Base-by-base conservation (phyloP, 169 alveolate species). In the Cryptosporidium ryanae region DNA sequence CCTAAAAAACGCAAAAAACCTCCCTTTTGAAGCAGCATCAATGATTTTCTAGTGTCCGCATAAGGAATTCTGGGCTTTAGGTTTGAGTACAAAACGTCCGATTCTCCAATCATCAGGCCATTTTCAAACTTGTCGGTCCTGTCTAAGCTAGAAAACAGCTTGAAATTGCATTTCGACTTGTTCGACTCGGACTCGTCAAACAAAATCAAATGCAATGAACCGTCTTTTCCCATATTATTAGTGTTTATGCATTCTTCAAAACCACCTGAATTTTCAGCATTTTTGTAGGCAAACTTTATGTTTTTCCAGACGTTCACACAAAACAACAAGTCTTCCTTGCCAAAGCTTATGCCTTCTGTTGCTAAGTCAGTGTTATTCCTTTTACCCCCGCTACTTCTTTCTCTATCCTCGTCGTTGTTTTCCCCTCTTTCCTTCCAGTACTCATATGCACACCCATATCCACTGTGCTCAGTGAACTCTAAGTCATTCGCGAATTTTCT, bases 221-320 rank as follows among this genome's bases (percentile, higher is more conserved):
- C 13, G 5, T 52, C 13, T 7, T 12, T 52, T 21, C 12, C 13
- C 25, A 52, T 52, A 0, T 7, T 7, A 12, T 52, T 52, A 4
- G 27, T 12, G 13, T 38, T 38, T 52, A 52, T 7, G 5, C 5
- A 4, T 0, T 7, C 12, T 52, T 52, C 63, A 52, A 4, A 52
- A 52, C 13, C 63, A 0, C 31, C 18, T 64, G 76, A 3, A 38
- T 54, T 18, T 27, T 31, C 25, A 8, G 23, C 1, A 21, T 12
- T 44, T 4, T 48, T 27, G 3, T 6, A 66, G 3, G 23, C 32
- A 23, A 68, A 27, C 48, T 55, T 68, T 6, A 68, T 18, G 34
- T 68, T 68, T 38, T 49, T 52, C 83, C 83, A 68, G 7, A 23
- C 27, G n/a, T 54, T 54, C 38, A 68, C 29, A 31, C 83, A 52